phyloP scores from a whole-genome alignment of 768 basidiomycete species.

The Boletus insuetus region DNA sequence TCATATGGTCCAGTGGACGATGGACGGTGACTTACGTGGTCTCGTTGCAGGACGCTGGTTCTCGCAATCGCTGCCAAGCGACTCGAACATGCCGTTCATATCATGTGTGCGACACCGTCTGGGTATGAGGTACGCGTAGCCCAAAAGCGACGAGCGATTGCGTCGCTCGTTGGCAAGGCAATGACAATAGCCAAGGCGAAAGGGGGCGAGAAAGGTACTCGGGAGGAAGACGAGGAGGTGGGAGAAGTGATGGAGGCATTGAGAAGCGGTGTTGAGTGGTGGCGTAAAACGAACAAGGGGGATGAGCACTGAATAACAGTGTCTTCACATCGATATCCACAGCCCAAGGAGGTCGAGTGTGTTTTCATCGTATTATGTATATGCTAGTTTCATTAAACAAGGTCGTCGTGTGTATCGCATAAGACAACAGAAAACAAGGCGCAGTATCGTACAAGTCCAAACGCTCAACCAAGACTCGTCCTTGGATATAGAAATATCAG shows the following conservation, averaged over 20 bases:
- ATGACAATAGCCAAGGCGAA: background rate
- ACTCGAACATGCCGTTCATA: constrained; percentile 47
- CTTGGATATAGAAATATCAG: too few species aligned
- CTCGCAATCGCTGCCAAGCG: constrained; percentile 42
- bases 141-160: constrained; percentile 36
- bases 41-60: constrained; percentile 36
- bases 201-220: background rate
- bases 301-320: too few species aligned
- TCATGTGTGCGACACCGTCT: constrained; percentile 47
- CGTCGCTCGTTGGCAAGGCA: constrained; percentile 18
- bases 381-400: too few species aligned
- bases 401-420: background rate
- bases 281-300: background rate
- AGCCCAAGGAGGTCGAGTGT: too few species aligned
- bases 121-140: constrained; percentile 46
- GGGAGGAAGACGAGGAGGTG: constrained; percentile 1
- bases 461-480: too few species aligned
- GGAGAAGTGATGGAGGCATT: constrained; percentile 14
- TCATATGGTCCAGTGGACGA: too few species aligned
- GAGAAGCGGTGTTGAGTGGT: background rate
- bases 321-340: too few species aligned
- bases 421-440: background rate
- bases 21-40: background rate
- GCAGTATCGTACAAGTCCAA: too few species aligned
- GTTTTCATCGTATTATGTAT: too few species aligned